Percentiles rank a stretch among this genome's conserved stretches.
These are phyloP conservation scores for Stenocarpella maydis DNA, from an alignment of 2,329 filamentous ascomycete genomes.

Conservation along the genomic window DNA sequence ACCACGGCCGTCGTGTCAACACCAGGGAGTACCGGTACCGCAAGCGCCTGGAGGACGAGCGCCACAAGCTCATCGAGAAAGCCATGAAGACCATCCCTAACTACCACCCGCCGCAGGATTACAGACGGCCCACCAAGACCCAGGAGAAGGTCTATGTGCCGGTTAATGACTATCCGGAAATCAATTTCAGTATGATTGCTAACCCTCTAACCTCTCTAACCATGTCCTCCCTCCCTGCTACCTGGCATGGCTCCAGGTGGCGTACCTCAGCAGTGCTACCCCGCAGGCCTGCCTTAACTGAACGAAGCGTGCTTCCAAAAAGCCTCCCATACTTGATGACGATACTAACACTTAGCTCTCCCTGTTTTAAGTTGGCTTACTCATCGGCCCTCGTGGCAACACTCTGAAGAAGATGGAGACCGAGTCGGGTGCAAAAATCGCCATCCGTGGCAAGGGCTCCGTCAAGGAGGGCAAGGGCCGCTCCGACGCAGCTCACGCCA, in stretches of 20 bases:
- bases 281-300: constrained; percentile 45
- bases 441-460: constrained; percentile 98
- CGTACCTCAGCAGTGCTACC: constrained; percentile 39
- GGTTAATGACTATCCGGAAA: constrained; percentile 99
- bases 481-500: constrained; percentile 97
- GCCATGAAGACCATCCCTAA: constrained; percentile 99
- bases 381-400: constrained; percentile 99
- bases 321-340: constrained; percentile 46
- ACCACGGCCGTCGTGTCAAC: constrained; percentile 99
- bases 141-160: constrained; percentile 99
- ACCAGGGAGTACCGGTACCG: constrained; percentile 98
- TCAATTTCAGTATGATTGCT: constrained; percentile 99
- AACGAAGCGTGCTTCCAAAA: constrained; percentile 48
- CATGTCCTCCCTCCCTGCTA: constrained; percentile 55
- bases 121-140: constrained; percentile 98
- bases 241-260: constrained; percentile 53
- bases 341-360: constrained; percentile 92
- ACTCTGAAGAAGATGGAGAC: constrained; percentile 99
- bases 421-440: constrained; percentile 97
- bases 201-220: constrained; percentile 92
- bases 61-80: constrained; percentile 98
- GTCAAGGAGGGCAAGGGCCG: constrained; percentile 99
- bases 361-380: constrained; percentile 96
- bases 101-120: constrained; percentile 98
- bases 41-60: constrained; percentile 97